Base-by-base conservation (phyloP, 1,139 yeast genomes). In the Geotrichum reessii region DNA sequence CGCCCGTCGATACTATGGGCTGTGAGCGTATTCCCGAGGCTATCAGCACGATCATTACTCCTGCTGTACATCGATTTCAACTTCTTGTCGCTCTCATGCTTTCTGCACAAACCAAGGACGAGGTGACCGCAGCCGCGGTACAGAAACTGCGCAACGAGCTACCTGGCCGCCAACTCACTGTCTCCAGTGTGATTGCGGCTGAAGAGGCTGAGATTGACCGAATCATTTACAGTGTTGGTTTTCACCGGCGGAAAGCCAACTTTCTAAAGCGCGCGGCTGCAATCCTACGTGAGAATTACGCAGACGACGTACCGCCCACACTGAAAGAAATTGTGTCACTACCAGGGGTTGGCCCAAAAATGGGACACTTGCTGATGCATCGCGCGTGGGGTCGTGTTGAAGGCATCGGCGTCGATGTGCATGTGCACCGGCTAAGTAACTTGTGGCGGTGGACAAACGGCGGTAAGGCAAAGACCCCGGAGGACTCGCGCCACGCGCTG, bases 261-360 rank as follows among this genome's bases (percentile, higher is more conserved):
- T 92, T 81, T 68, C 81, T 92, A 62, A 85, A 84, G 66, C 76
- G 78, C 62, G 77, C 93, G 0, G 82, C 88, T 21, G 75, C 74
- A 54, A 75, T 87, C 4, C 65, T 92, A 4, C 66, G 71, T 3
- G 79, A 79, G 2, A 67, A 79, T 19, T 83, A 79, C 67, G 73
- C 76, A 21, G 85, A 85, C 8, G 97, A 91, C 66, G 79, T 92
- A 1, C 76, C 76, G 2, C 76, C 76, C 0, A 83, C 85, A 0
- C 79, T 90, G 12, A 83, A 80, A 9, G 92, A 86, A 1, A 77
- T 91, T 59, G 78, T 82, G 2, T 73, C 79, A 0, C 73, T 92
- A 44, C 97, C 97, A 0, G 99, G 99, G 0, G 96, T 92, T 1
- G 99, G 99, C 0, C 97, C 97, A 11, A 92, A 92, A 70, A 92